Conservation (phyloP, 345 rosid genomes). For the Aurinia saxatilis region DNA sequence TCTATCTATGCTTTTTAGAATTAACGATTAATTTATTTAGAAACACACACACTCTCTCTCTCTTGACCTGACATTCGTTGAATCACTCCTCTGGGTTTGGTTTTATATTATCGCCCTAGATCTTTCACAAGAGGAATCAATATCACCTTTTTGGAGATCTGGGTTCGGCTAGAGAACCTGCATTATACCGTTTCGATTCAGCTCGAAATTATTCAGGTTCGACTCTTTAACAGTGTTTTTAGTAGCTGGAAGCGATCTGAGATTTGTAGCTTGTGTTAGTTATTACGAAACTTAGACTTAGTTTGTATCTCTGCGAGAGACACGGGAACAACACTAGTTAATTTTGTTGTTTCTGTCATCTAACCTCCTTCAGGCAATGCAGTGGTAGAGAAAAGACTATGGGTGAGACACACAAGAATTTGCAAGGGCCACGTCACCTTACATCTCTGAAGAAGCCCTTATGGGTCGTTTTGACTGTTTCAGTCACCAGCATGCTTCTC, state of each 20-base stretch:
- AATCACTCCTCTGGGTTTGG: conserved; percentile 14
- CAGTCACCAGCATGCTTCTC: conserved; percentile 69
- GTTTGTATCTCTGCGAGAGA: not conserved
- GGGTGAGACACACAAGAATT: conserved; percentile 54
- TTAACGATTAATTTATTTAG: not conserved
- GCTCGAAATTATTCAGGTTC: conserved; percentile 2
- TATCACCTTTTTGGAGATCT: conserved; percentile 11
- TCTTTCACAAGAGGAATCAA: conserved; percentile 15
- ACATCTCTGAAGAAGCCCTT: conserved; percentile 68
- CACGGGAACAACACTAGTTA: too few relatives aligned
- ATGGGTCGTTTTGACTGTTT: conserved; percentile 74
- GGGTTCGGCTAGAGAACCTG: conserved; percentile 16
- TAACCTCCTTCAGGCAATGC: conserved; percentile 5
- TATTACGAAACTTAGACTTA: too few relatives aligned
- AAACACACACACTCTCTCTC: conserved; percentile 2
- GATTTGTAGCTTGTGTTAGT: conserved; percentile 12
- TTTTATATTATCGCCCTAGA: conserved; percentile 10
- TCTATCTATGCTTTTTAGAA: not conserved
- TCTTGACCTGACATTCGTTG: conserved; percentile 8
- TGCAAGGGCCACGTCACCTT: conserved; percentile 60
- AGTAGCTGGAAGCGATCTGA: conserved; percentile 2
- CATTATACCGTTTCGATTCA: conserved; percentile 14
- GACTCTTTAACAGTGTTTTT: conserved; percentile 2
- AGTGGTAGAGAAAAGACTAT: conserved; percentile 24
- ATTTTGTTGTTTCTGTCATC: too few relatives aligned